Percentiles rank a stretch among this genome's conserved stretches.
These are phyloP conservation scores for Candida dajiaensis DNA, from an alignment of 805 yeast species.

Conservation along the genomic window DNA sequence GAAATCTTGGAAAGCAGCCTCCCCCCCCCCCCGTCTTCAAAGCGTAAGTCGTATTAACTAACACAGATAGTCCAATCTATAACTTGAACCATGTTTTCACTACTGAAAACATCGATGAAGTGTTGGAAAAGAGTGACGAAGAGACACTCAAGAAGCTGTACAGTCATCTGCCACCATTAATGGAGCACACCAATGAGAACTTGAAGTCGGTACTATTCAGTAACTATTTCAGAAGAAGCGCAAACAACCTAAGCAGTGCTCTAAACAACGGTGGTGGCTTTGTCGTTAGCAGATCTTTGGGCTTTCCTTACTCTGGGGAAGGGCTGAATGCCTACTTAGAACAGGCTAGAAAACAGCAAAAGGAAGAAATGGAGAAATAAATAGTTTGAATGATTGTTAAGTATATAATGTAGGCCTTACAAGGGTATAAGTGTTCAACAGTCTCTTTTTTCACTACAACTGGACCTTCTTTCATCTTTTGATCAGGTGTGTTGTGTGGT, in stretches of 20 bases:
- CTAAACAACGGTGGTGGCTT: slow-evolving; percentile 43
- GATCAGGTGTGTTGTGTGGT: not conserved
- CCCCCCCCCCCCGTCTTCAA: not conserved
- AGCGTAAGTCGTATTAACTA: not conserved
- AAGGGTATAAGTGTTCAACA: no score
- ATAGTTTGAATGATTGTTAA: not conserved
- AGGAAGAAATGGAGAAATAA: slow-evolving; percentile 7
- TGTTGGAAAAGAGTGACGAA: slow-evolving; percentile 21
- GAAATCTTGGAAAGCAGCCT: not conserved
- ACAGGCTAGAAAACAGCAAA: slow-evolving; percentile 31
- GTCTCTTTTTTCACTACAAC: no score
- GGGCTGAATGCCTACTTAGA: slow-evolving; percentile 45
- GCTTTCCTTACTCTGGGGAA: slow-evolving; percentile 47
- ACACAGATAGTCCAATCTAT: slow-evolving; percentile 14
- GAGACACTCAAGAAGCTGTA: slow-evolving; percentile 31
- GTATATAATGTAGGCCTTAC: not conserved
- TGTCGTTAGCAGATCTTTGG: slow-evolving; percentile 42
- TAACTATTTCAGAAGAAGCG: slow-evolving; percentile 41
- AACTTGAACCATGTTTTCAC: slow-evolving; percentile 16
- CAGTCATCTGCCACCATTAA: slow-evolving; percentile 36
- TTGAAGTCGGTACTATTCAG: slow-evolving; percentile 40
- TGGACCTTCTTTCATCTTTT: no score
- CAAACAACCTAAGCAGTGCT: slow-evolving; percentile 36
- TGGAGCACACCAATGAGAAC: slow-evolving; percentile 32
- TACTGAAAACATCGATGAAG: slow-evolving; percentile 7